Evolutionary conservation across 2,329 filamentous ascomycete species (phyloP), one percentile per base, ranked within the genome.

Genomic region (Colletotrichum agaves): DNA sequence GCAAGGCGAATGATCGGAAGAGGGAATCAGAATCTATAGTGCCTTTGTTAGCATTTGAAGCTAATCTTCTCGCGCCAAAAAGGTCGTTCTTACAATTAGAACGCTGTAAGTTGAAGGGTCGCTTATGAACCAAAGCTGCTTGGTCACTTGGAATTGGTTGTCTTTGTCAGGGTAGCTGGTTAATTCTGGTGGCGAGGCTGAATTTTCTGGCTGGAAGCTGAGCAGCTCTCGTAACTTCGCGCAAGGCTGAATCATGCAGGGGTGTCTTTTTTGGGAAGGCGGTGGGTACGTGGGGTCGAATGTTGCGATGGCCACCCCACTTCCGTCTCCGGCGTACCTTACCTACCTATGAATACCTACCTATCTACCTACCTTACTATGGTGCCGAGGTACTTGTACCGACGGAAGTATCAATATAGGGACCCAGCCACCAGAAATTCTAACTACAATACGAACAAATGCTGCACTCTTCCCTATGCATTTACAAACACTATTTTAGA

Each of bases 241-340:
- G 67, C 67, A 63, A 69, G 67, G 67, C 67, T 69, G 67, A 69
- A 53, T 56, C 27, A 68, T 69, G 63, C 67, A 69, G 67, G 63
- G 63, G 67, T 55, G 67, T 59, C 67, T 37, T 19, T 17, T 56
- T 55, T 23, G 33, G 62, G 67, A 35, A 68, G 39, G 63, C 50
- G 62, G 61, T 63, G 55, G 46, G 50, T 43, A 62, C 49, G 62
- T 67, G 63, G 63, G 63, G 56, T 37, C 17, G 23, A n/a, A 11
- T 37, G 46, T 64, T 59, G 64, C 53, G 53, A 67, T 31, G 31
- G 39, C 47, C 31, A 49, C 39, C 57, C 23, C 27, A 39, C 41
- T n/a, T 44, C 41, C n/a, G n/a, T 17, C n/a, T n/a, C n/a, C n/a
- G n/a, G n/a, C n/a, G n/a, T n/a, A n/a, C n/a, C n/a, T n/a, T n/a